Percentiles rank a stretch among this genome's conserved stretches.
phyloP scores from a whole-genome alignment of 208 protist genomes.

The Leishmania arabica region DNA sequence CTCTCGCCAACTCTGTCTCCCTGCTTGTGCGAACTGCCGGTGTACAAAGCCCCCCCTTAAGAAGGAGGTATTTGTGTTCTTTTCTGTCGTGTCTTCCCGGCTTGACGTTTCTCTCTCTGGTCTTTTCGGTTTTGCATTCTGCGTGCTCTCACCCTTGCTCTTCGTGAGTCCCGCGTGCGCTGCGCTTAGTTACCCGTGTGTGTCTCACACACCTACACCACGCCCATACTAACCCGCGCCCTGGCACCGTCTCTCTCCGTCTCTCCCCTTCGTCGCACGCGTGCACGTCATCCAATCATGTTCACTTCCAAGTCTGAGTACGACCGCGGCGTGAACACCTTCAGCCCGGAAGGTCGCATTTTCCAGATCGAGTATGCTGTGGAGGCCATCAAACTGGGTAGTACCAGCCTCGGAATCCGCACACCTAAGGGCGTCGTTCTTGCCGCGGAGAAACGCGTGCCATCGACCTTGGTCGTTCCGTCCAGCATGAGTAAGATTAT shows the following conservation, averaged over 20 bases:
- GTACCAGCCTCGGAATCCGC: constrained; percentile 98
- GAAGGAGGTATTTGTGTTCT: not conserved
- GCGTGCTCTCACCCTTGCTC: not conserved
- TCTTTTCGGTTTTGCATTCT: not conserved
- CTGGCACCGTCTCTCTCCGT: not conserved
- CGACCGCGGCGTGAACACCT: constrained; percentile 99
- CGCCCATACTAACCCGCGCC: not conserved
- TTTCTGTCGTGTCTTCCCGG: not conserved
- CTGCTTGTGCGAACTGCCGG: not conserved
- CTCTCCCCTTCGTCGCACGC: not conserved
- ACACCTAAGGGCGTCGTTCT: constrained; percentile 98
- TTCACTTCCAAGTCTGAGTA: constrained; percentile 97
- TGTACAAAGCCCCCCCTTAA: not conserved
- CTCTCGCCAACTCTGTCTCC: not conserved
- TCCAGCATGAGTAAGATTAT: constrained; percentile 98
- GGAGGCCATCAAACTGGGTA: constrained; percentile 95
- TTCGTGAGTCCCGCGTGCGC: not conserved
- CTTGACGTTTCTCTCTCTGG: not conserved
- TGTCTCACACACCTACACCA: not conserved
- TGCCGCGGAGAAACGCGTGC: constrained; percentile 99
- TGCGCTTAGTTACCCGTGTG: not conserved
- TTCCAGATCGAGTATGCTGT: constrained; percentile 97
- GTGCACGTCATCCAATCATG: constrained; percentile 41
- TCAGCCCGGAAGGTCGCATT: constrained; percentile 99
- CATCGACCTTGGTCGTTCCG: constrained; percentile 97